These are phyloP conservation scores for Zymoseptoria passerinii DNA, from an alignment of 2,329 filamentous ascomycete genomes.

Conservation along the genomic window DNA sequence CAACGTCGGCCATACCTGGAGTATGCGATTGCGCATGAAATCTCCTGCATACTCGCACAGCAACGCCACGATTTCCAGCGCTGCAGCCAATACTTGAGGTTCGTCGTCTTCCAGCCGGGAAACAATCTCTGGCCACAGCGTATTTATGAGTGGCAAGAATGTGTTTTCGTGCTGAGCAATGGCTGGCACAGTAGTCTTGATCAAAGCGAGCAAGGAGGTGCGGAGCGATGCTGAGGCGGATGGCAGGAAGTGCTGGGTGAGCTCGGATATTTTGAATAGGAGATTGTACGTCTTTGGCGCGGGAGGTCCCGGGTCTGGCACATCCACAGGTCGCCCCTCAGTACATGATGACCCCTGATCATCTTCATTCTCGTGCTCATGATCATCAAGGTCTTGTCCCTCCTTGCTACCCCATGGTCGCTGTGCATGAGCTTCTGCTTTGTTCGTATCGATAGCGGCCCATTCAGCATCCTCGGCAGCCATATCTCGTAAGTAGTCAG, in stretches of 20 bases:
- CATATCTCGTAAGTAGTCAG: slow-evolving; percentile 19
- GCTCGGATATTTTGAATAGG: slow-evolving; percentile 68
- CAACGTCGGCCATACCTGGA: slow-evolving; percentile 56
- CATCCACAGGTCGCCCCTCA: slow-evolving; percentile 19
- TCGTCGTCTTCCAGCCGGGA: slow-evolving; percentile 59
- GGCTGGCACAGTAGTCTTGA: slow-evolving; percentile 62
- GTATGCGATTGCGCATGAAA: slow-evolving; percentile 70
- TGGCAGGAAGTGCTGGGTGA: slow-evolving; percentile 86
- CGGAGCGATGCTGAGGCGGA: slow-evolving; percentile 73
- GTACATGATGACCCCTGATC: slow-evolving; percentile 18
- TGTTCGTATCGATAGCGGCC: slow-evolving; percentile 26
- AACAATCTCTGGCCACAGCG: slow-evolving; percentile 77
- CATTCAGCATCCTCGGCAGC: slow-evolving; percentile 4
- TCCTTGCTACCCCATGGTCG: slow-evolving; percentile 26
- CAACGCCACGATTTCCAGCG: slow-evolving; percentile 58
- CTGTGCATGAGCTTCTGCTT: slow-evolving; percentile 21
- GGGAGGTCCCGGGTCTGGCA: slow-evolving; percentile 45
- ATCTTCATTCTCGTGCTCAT: slow-evolving; percentile 21
- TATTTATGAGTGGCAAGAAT: slow-evolving; percentile 83
- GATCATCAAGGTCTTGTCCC: slow-evolving; percentile 26
- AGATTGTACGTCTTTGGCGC: slow-evolving; percentile 70
- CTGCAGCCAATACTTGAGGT: slow-evolving; percentile 59
- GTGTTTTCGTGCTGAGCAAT: slow-evolving; percentile 69
- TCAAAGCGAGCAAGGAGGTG: slow-evolving; percentile 66
- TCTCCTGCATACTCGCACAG: slow-evolving; percentile 68